Base-by-base conservation (phyloP, 768 basidiomycete genomes). In the Trametes cubensis region DNA sequence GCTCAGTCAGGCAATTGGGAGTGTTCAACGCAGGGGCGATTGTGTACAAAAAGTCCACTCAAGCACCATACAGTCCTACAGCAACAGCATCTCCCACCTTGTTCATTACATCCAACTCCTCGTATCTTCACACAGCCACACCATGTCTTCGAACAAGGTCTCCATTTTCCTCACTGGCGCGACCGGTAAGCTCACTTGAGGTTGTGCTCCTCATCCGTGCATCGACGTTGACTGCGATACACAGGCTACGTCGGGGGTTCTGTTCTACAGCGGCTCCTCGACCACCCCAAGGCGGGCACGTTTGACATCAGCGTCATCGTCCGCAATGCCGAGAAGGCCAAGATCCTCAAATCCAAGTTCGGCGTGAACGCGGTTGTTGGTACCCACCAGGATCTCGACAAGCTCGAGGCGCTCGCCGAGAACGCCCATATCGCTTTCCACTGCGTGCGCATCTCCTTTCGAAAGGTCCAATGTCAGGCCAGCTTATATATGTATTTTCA, bases 241-340 rank as follows among this genome's bases (percentile, higher is more conserved):
- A 34, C 4, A 82, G 84, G 84, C 14, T 86, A 85, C 69, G 82
- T 85, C 49, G 83, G 84, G 1, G 85, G 83, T 20, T 78, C 80
- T 5, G 81, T 85, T 40, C 76, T 86, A 1, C 61, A 75, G 3
- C 77, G 76, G 28, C 75, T 86, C n/a, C 72, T 86, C 55, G 68
- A 71, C n/a, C 81, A 84, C 62, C 74, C 78, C 18, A 75, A 73
- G 21, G 67, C 76, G 2, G 71, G 75, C 59, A 75, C 74, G 6
- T 82, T 83, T 65, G 69, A 77, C 2, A 78, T 81, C 58, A 81
- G 78, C 2, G 74, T 73, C 28, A 78, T 85, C 25, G 78, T 83
- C 13, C 79, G 83, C 53, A 78, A 77, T 23, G 52, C 74, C 14
- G 72, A 72, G 11, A 82, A 83, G 65, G 70, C 69, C n/a, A 65